Base-by-base conservation (phyloP, 148 eudicot species). In the Silene uniflora region DNA sequence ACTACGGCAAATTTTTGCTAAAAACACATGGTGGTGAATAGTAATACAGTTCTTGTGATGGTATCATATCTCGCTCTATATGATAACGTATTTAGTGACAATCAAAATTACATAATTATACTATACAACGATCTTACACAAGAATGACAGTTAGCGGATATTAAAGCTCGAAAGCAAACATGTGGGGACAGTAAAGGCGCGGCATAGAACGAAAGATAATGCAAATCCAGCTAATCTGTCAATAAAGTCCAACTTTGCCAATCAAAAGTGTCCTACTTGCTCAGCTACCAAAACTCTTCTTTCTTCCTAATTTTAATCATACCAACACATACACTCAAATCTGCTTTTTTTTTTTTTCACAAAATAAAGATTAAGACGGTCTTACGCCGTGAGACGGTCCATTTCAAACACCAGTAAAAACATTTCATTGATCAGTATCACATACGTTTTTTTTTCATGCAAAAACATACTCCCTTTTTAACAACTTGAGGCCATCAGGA, bases 221-320 rank as follows among this genome's bases (percentile, higher is more conserved):
- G 72, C 25, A 4, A 69, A 47, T 69, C 7, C 72, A 69, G 72
- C 72, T 46, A 46, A 47, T 46, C 35, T n/a, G 10, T 69, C 59
- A 69, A 47, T 21, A 69, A 69, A 47, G 72, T 69, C 72, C 35
- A 69, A 68, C 7, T 32, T 65, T 29, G 69, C 69, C 46, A 5
- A 27, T 5, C 69, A 27, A 65, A 67, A 67, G 11, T 35, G 47
- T 17, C 19, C 14, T 6, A 35, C n/a, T 69, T 69, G 72, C 72
- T 69, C 29, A 69, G 23, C 69, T 66, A 19, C 69, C n/a, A n/a
- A 46, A 46, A 9, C 25, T 27, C 6, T 0, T 17, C 49, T 18
- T 42, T 39, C 70, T 67, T 61, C 27, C 10, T 10, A 10, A 19
- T 21, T n/a, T 8, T 9, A 61, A 61, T 39, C 0, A 39, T 39